Evolutionary conservation across 2,329 filamentous ascomycete genomes (phyloP).

Genomic region (Calcarisporium arbuscula): DNA sequence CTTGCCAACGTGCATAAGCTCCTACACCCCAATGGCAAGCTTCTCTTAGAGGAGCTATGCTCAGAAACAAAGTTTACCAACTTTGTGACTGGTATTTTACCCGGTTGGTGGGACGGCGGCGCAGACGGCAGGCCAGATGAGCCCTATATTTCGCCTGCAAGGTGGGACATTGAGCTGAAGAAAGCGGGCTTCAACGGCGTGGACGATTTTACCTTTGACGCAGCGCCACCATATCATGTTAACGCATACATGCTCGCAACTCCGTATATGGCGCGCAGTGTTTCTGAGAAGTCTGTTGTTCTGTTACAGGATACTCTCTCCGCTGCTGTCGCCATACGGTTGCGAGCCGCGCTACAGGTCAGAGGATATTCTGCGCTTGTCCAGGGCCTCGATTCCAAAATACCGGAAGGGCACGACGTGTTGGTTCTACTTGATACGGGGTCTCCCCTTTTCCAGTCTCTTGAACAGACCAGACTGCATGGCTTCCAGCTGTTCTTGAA

Average conservation of each 20-base stretch:
- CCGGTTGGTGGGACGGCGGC: conserved; percentile 1
- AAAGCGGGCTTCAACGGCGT: conserved; percentile 16
- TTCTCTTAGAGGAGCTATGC: conserved; percentile 6
- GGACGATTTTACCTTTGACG: conserved; percentile 12
- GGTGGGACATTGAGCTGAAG: conserved; percentile 21
- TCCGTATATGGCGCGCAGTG: too few species aligned
- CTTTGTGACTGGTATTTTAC: conserved; percentile 1
- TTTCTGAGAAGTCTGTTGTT: too few species aligned
- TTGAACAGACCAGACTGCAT: too few species aligned
- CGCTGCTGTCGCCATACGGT: too few species aligned
- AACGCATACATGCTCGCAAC: conserved; percentile 1
- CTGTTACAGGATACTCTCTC: too few species aligned
- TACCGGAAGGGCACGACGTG: too few species aligned
- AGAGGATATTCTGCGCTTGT: too few species aligned
- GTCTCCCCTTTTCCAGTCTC: too few species aligned
- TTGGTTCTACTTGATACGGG: too few species aligned
- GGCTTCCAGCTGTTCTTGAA: too few species aligned
- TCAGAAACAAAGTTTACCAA: not conserved
- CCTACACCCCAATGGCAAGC: conserved; percentile 19
- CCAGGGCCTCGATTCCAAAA: too few species aligned
- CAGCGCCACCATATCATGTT: conserved; percentile 10
- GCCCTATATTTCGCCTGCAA: conserved; percentile 17
- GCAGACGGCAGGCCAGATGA: conserved; percentile 11
- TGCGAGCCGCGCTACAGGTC: too few species aligned
- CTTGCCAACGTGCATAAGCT: conserved; percentile 14